Evolutionary conservation across 129 eudicot species (phyloP).

Genomic region (Flaveria sonorensis): DNA sequence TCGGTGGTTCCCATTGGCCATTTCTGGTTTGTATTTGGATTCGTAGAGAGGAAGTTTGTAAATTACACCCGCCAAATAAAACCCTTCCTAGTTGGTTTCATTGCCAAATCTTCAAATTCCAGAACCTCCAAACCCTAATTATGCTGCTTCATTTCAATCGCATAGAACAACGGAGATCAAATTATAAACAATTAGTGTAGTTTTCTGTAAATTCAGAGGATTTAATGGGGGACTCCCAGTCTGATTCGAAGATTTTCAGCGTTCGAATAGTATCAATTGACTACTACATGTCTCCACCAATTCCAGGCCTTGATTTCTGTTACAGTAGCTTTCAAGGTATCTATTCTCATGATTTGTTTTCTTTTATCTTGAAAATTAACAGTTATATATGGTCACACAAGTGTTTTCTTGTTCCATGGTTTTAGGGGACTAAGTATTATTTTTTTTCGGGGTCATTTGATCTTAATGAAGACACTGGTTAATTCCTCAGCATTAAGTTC

Average conservation of each 20-base stretch:
- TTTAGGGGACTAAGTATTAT: too few relatives aligned
- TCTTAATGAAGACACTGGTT: too few relatives aligned
- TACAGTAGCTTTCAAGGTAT: conserved; percentile 88
- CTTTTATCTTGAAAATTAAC: neutral
- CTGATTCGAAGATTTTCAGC: conserved; percentile 54
- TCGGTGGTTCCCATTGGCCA: too few relatives aligned
- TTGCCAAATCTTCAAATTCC: neutral
- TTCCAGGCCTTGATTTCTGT: conserved; percentile 62
- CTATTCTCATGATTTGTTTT: neutral
- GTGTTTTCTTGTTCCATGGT: neutral
- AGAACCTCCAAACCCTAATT: conserved; percentile 31
- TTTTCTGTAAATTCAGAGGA: conserved; percentile 4
- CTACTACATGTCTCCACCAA: conserved; percentile 84
- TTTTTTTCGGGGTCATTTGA: too few relatives aligned
- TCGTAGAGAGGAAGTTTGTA: neutral
- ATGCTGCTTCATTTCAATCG: neutral
- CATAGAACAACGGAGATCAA: neutral
- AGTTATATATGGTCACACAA: too few relatives aligned
- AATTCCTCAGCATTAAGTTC: too few relatives aligned
- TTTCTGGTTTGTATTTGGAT: too few relatives aligned
- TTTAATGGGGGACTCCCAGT: conserved; percentile 54
- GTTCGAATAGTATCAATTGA: conserved; percentile 91
- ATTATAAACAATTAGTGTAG: neutral
- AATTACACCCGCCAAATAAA: conserved; percentile 40
- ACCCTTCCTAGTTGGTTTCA: conserved; percentile 1